Evolutionary conservation across 202 grass and related monocot species (phyloP).

Genomic region (Setaria italica): DNA sequence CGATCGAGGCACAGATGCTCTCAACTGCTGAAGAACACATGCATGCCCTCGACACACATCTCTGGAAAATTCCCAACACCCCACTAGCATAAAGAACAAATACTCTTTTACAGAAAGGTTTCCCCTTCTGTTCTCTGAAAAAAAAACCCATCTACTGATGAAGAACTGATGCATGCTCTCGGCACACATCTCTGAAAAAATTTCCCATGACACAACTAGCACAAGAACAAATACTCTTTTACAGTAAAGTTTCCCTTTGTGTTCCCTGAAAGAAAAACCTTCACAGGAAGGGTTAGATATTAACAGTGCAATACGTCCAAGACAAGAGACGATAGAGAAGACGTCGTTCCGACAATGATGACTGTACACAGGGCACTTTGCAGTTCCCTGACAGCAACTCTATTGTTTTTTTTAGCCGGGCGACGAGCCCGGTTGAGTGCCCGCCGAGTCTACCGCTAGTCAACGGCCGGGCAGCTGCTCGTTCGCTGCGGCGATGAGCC

Average conservation of each 20-base stretch:
- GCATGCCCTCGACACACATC: background rate
- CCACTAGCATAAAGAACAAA: background rate
- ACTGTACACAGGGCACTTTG: conserved; percentile 18
- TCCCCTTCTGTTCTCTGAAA: background rate
- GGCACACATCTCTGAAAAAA: too few species aligned
- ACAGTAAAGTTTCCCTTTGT: background rate
- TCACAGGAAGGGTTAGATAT: background rate
- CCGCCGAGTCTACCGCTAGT: conserved; percentile 40
- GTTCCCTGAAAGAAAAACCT: background rate
- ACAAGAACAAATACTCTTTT: too few species aligned
- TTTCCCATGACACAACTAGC: too few species aligned
- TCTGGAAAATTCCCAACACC: background rate
- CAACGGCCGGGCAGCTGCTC: conserved; percentile 29
- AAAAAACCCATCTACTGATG: background rate
- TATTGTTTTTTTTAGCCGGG: background rate
- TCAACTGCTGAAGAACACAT: conserved; percentile 15
- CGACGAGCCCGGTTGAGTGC: background rate
- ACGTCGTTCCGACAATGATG: conserved; percentile 41
- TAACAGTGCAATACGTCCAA: conserved; percentile 6
- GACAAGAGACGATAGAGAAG: background rate
- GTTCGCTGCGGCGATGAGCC: conserved; percentile 3
- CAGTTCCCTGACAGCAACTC: conserved; percentile 37
- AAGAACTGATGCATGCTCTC: background rate
- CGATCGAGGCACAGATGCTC: conserved; percentile 9
- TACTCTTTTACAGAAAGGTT: background rate